A percentile compares a stretch with the other conserved stretches of the same genome.
Conservation (phyloP, 306 rosid species). For the Aeschynomene evenia region DNA sequence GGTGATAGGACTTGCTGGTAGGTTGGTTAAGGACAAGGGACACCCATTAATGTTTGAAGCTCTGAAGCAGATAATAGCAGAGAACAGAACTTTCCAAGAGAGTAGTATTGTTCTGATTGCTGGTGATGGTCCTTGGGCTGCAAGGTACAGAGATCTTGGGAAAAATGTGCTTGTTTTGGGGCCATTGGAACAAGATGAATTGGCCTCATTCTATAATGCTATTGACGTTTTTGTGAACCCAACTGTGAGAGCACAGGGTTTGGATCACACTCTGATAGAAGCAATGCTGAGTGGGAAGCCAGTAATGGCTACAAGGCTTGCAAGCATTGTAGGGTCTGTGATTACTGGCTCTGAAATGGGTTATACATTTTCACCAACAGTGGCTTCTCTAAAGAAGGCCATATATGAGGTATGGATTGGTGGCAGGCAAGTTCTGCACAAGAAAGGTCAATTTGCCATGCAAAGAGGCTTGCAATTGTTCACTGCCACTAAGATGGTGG, state of each 20-base stretch:
- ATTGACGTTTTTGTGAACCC: slow-evolving; percentile 57
- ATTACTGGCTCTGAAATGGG: slow-evolving; percentile 58
- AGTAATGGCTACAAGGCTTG: slow-evolving; percentile 64
- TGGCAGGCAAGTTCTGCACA: slow-evolving; percentile 47
- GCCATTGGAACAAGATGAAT: slow-evolving; percentile 57
- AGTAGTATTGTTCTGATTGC: slow-evolving; percentile 54
- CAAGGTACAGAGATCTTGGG: slow-evolving; percentile 65
- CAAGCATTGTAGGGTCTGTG: slow-evolving; percentile 70
- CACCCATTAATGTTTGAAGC: slow-evolving; percentile 72
- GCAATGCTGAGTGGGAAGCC: slow-evolving; percentile 66
- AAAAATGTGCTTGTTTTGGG: slow-evolving; percentile 51
- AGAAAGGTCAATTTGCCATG: slow-evolving; percentile 55
- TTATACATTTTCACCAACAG: slow-evolving; percentile 67
- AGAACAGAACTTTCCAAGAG: slow-evolving; percentile 43
- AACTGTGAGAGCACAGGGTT: slow-evolving; percentile 57
- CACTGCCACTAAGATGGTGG: slow-evolving; percentile 70
- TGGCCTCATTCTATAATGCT: slow-evolving; percentile 60
- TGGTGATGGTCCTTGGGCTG: slow-evolving; percentile 83
- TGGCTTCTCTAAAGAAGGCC: slow-evolving; percentile 49
- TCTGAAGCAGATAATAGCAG: slow-evolving; percentile 45
- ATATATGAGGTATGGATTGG: slow-evolving; percentile 38
- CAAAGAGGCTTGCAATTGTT: slow-evolving; percentile 66
- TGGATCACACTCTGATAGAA: slow-evolving; percentile 61
- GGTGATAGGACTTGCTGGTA: slow-evolving; percentile 70
- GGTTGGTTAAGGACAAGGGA: slow-evolving; percentile 76